phyloP scores from a whole-genome alignment of 2,329 filamentous ascomycete genomes.

The Davidsoniella neocaledoniae region DNA sequence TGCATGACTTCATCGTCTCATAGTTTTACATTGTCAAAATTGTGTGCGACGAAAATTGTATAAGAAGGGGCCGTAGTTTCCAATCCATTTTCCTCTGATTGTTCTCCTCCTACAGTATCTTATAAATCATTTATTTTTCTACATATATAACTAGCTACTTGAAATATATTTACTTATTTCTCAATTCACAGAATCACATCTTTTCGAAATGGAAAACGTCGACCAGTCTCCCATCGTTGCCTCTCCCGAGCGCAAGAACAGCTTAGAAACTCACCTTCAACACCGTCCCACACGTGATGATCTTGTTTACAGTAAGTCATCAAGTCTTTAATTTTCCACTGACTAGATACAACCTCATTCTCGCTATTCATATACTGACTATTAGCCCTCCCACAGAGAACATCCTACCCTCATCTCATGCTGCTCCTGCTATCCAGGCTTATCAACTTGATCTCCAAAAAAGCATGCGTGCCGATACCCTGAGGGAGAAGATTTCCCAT shows the following conservation, averaged over 20 bases:
- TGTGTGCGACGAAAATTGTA: too few species aligned
- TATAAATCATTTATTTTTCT: too few species aligned
- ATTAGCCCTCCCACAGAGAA: conserved; percentile 40
- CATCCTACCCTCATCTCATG: conserved; percentile 65
- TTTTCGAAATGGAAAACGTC: conserved; percentile 18
- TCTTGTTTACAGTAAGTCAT: conserved; percentile 41
- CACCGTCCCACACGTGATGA: conserved; percentile 60
- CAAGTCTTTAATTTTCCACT: not conserved
- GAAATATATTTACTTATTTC: too few species aligned
- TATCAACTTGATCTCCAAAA: conserved; percentile 73
- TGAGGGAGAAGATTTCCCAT: conserved; percentile 73
- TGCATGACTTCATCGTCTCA: too few species aligned
- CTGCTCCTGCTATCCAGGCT: conserved; percentile 62
- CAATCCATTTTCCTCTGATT: too few species aligned
- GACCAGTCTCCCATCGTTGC: conserved; percentile 43
- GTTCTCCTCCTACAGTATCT: too few species aligned
- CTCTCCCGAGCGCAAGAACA: conserved; percentile 43
- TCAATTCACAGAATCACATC: not conserved
- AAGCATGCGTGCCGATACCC: conserved; percentile 70
- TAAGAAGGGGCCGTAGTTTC: too few species aligned
- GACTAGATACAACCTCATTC: not conserved
- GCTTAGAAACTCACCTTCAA: conserved; percentile 54
- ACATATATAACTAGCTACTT: too few species aligned
- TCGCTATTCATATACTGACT: too few species aligned
- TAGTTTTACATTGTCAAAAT: too few species aligned